Evolutionary conservation across 495 filamentous ascomycete genomes (phyloP).

Genomic region (Penicillium chermesinum): DNA sequence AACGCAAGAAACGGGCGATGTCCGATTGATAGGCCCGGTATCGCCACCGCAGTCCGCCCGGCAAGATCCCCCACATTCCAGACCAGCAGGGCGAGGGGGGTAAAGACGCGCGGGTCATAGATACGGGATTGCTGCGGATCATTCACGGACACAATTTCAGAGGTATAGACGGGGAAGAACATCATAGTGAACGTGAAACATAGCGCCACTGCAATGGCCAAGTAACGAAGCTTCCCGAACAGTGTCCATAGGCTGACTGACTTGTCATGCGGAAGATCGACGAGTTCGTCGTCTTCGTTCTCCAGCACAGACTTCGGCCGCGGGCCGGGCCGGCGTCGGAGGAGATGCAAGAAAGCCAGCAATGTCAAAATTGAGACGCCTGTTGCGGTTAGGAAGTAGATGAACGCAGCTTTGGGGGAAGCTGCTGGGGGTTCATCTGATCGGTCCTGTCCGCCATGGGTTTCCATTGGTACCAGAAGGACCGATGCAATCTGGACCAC

Average conservation of each 20-base stretch:
- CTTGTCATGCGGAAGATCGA: constrained; percentile 27
- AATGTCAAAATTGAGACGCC: constrained; percentile 53
- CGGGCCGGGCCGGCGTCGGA: constrained; percentile 31
- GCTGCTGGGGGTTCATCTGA: constrained; percentile 28
- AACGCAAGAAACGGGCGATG: constrained; percentile 61
- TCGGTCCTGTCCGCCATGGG: constrained; percentile 7
- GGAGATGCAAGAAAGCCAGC: constrained; percentile 57
- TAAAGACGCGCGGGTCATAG: constrained; percentile 69
- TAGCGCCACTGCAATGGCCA: constrained; percentile 64
- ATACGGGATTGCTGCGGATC: constrained; percentile 48
- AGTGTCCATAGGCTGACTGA: constrained; percentile 61
- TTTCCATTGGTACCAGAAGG: constrained; percentile 53
- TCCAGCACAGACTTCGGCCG: constrained; percentile 12
- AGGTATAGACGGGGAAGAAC: constrained; percentile 81
- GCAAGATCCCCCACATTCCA: constrained; percentile 89
- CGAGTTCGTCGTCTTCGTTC: constrained; percentile 12
- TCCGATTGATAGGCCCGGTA: constrained; percentile 56
- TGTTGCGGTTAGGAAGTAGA: constrained; percentile 89
- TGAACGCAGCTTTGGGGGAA: constrained; percentile 66
- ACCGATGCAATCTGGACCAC: constrained; percentile 80
- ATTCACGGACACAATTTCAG: constrained; percentile 69
- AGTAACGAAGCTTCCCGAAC: constrained; percentile 67
- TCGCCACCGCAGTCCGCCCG: constrained; percentile 65
- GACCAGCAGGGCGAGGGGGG: constrained; percentile 83
- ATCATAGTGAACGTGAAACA: constrained; percentile 86